Base-by-base conservation (phyloP, 2,329 filamentous ascomycete genomes). In the Ophioceras dolichostomum region DNA sequence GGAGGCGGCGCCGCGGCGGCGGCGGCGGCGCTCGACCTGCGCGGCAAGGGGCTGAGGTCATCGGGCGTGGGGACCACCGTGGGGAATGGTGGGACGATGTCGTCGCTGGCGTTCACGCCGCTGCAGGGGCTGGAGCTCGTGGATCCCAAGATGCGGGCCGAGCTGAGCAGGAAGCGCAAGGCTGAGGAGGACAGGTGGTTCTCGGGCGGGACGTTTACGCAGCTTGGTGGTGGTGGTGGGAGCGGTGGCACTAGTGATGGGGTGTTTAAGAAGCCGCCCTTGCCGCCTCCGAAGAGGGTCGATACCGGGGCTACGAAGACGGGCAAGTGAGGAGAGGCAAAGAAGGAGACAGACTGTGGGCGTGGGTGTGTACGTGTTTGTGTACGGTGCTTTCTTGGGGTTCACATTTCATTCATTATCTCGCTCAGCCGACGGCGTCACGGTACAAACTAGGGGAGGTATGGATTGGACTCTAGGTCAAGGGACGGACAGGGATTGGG, bases 121-220 rank as follows among this genome's bases (percentile, higher is more conserved):
- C 85, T 94, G 13, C 91, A 96, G 54, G 91, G 91, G 2, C 68
- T 98, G 28, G 89, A 98, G 63, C 72, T 98, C 10, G 88, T 96
- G 6, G 89, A 96, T 56, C 91, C 91, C 17, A 94, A 91, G 65
- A 76, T 83, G 40, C 79, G 87, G 48, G 83, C 85, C 7, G 87
- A 95, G 62, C 72, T 94, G 56, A 87, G 73, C 53, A 73, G 86
- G 49, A 96, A 96, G 66, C 70, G 87, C 45, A 93, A 94, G 56
- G 88, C 86, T 1, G 91, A 96, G 45, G 86, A 94, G 55, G 89
- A 96, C 54, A 70, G 86, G 27, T 98, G 87, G 81, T 98, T 98
- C 67, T 94, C 91, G 59, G 84, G 86, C 33, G 91, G 91, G n/a
- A 88, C 85, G 0, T 98, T 98, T 53, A 95, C 91, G 8, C 88